phyloP scores from a whole-genome alignment of 2,329 filamentous ascomycete species.

The Pseudogymnoascus sp. region DNA sequence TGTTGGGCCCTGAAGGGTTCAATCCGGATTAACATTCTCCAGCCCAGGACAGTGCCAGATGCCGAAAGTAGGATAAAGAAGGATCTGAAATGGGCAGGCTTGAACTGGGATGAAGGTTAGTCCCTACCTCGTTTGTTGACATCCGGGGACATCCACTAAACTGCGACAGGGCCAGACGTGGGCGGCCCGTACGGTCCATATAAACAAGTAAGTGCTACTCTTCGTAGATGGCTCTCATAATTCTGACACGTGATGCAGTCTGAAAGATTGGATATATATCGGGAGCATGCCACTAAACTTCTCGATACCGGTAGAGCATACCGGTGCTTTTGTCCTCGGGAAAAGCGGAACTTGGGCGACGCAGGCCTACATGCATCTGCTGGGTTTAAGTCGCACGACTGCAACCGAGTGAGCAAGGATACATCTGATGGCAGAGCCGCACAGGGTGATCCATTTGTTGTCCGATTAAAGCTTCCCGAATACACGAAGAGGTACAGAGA shows the following conservation, averaged over 20 bases:
- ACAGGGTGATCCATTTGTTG: slow-evolving; percentile 61
- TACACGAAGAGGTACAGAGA: slow-evolving; percentile 61
- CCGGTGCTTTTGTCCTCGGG: slow-evolving; percentile 79
- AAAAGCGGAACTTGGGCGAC: slow-evolving; percentile 30
- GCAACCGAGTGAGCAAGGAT: slow-evolving; percentile 53
- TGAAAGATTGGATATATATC: slow-evolving; percentile 66
- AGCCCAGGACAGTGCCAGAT: slow-evolving; percentile 73
- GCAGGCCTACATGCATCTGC: background rate
- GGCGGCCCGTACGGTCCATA: slow-evolving; percentile 81
- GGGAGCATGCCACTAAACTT: slow-evolving; percentile 58
- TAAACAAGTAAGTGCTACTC: slow-evolving; percentile 51
- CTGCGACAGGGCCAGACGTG: slow-evolving; percentile 58
- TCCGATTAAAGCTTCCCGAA: slow-evolving; percentile 63
- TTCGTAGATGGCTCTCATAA: background rate
- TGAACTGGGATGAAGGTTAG: slow-evolving; percentile 85
- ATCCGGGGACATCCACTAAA: background rate
- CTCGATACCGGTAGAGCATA: slow-evolving; percentile 69
- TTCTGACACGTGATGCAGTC: slow-evolving; percentile 44
- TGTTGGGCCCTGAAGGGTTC: slow-evolving; percentile 22
- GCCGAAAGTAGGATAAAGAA: slow-evolving; percentile 70
- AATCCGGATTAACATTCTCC: slow-evolving; percentile 21
- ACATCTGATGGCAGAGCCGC: slow-evolving; percentile 65
- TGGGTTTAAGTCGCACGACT: slow-evolving; percentile 31
- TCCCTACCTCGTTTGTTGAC: background rate
- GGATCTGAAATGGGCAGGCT: slow-evolving; percentile 79